Base-by-base conservation (phyloP, 257 asterid genomes). In the Nicotiana paniculata region DNA sequence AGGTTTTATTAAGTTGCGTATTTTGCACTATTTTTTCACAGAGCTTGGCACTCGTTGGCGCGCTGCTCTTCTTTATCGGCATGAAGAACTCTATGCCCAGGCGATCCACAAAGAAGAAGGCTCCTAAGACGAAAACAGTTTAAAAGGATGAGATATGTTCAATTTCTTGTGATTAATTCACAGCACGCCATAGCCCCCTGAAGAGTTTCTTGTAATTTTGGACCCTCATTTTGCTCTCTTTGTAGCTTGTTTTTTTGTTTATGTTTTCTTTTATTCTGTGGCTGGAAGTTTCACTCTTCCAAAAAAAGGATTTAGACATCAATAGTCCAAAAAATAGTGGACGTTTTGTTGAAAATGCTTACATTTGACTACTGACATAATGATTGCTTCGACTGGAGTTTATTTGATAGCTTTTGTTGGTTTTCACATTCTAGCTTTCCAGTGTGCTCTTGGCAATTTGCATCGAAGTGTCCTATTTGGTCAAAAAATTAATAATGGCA, bases 21-120 rank as follows among this genome's bases (percentile, higher is more conserved):
- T 74, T 43, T 48, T 81, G 12, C 17, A 9, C 28, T 21, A 30
- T 75, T 30, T 82, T 59, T 82, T 46, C 48, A 62, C 90, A 96
- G 98, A 90, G 88, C 79, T 80, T 94, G 92, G 95, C 97, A 26
- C 81, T 96, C 83, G 84, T 92, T 8, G 98, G 99, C 16, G 98
- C 96, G 9, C 85, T 96, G 70, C 90, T 94, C 84, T 94, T 94
- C 86, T 96, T 90, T 83, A 87, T 94, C 4, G 98, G 99, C 83
- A 96, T 94, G 99, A 93, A 90, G 90, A 93, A 91, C 87, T 91
- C 99, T 17, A 86, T 83, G 86, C 92, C 93, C 33, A 88, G 91
- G 84, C 91, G 98, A 86, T 85, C 96, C 18, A 74, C 81, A 4
- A 94, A 90, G 95, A 94, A 91, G 95, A 92, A 86, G 91, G 88